Percentiles rank a stretch among this genome's conserved stretches.
Conservation (phyloP, 345 rosid genomes). For the Eutrema yunnanense region DNA sequence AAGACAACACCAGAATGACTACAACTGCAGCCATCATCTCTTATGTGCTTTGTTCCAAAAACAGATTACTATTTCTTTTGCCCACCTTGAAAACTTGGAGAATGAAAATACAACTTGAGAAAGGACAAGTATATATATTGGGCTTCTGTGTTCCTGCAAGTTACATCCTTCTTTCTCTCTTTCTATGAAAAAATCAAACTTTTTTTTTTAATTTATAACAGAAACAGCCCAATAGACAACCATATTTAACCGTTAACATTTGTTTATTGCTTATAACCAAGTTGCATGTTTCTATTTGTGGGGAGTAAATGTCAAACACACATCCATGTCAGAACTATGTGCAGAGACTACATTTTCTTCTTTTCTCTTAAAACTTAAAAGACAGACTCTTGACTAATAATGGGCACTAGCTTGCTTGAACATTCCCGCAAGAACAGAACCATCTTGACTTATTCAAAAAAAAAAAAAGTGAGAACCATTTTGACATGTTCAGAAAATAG, state of each 20-base stretch:
- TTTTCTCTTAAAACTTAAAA: neutral
- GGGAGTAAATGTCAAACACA: conserved; percentile 2
- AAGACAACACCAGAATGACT: conserved; percentile 4
- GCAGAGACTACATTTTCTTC: neutral
- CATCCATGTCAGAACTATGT: neutral
- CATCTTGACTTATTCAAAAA: conserved; percentile 11
- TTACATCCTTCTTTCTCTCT: neutral
- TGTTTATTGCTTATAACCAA: neutral
- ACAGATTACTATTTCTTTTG: neutral
- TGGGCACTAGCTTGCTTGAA: neutral
- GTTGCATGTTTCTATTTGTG: neutral
- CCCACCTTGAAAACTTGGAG: neutral
- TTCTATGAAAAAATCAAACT: conserved; percentile 2
- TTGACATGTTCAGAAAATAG: conserved; percentile 2
- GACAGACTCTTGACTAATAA: neutral
- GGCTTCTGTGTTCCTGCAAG: conserved; percentile 2
- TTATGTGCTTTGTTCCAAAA: neutral
- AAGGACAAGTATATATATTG: neutral
- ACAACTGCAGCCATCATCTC: conserved; percentile 1
- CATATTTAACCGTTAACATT: neutral
- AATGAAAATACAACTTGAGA: neutral
- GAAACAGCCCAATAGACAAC: conserved; percentile 2
- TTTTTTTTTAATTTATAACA: neutral
- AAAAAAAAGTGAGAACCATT: neutral
- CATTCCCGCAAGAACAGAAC: neutral